These are phyloP conservation scores for Eremochloa ophiuroides DNA, from an alignment of 176 grass and related monocot species.

Conservation along the genomic window DNA sequence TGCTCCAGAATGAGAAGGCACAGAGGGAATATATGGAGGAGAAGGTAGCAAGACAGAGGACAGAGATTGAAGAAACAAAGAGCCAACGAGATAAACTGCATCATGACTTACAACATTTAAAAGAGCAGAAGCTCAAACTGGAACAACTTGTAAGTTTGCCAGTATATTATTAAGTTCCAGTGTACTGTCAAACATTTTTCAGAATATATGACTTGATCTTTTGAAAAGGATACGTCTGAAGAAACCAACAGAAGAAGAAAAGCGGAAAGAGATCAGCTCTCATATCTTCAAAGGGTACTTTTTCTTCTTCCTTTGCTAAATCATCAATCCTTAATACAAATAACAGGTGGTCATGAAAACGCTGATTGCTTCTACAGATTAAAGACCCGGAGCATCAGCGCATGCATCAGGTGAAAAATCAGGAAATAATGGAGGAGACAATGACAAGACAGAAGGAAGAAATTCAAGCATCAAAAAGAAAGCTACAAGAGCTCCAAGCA, in stretches of 20 bases:
- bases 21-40: constrained; percentile 45
- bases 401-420: constrained; percentile 35
- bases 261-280: constrained; percentile 43
- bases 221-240: constrained; percentile 35
- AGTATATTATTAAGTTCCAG: constrained; percentile 17
- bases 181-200: constrained; percentile 9
- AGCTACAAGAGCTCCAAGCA: constrained; percentile 38
- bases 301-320: constrained; percentile 6
- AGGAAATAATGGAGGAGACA: constrained; percentile 42
- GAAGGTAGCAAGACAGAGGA: constrained; percentile 39
- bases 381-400: constrained; percentile 32
- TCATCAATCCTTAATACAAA: not conserved
- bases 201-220: constrained; percentile 31
- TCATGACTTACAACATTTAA: constrained; percentile 32
- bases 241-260: constrained; percentile 61
- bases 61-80: constrained; percentile 38
- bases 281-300: constrained; percentile 50
- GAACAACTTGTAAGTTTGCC: constrained; percentile 28
- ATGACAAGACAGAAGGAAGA: constrained; percentile 31
- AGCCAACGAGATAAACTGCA: constrained; percentile 33
- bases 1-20: constrained; percentile 45
- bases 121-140: constrained; percentile 30
- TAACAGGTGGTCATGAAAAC: not conserved
- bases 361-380: constrained; percentile 22
- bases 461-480: constrained; percentile 36